Evolutionary conservation across 2,329 filamentous ascomycete species (phyloP), one percentile per base, ranked within the genome.

Genomic region (Monosporascus sp.): DNA sequence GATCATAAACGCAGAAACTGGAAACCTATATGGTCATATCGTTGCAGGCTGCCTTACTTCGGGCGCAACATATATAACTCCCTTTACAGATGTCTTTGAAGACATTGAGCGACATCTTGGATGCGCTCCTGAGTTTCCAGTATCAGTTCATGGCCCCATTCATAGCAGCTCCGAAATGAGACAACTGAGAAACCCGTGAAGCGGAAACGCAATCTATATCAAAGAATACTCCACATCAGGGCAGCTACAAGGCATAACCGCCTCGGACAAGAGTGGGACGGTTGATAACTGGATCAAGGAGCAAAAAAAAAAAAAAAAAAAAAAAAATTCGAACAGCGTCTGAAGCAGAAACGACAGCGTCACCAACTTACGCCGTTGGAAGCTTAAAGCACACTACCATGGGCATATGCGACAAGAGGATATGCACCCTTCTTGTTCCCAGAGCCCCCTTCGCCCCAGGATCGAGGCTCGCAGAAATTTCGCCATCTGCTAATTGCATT

Each of bases 401-500:
- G 3, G 9, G 3, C 9, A 14, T 5, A 31, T 31, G 4, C 5
- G 9, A 31, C 9, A 14, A 31, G 27, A 5, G 3, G 27, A 31
- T 31, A 11, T 11, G 27, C 7, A 9, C 27, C 9, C 27, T 14
- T 31, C 27, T 31, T 31, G 3, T 14, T 83, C 47, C 92, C 94
- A 3, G 86, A 87, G 14, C 81, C 91, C 24, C 93, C 94, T 7
- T 78, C 83, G 38, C 66, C 77, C 9, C 69, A 73, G 65, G 88
- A 93, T 69, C 74, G 80, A 52, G 77, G 81, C 20, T 88, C 87
- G 1, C 79, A 88, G 56, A 90, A 89, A 62, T 91, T 92, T 64
- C 82, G 88, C 62, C 96, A 88, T 72, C 82, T 95, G 56, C 81
- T 97, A 45, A 82, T 95, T 60, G 91, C 90, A 20, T 75, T 97